Conservation (phyloP, 2,329 filamentous ascomycete species). For the Chrysosporium queenslandicum region DNA sequence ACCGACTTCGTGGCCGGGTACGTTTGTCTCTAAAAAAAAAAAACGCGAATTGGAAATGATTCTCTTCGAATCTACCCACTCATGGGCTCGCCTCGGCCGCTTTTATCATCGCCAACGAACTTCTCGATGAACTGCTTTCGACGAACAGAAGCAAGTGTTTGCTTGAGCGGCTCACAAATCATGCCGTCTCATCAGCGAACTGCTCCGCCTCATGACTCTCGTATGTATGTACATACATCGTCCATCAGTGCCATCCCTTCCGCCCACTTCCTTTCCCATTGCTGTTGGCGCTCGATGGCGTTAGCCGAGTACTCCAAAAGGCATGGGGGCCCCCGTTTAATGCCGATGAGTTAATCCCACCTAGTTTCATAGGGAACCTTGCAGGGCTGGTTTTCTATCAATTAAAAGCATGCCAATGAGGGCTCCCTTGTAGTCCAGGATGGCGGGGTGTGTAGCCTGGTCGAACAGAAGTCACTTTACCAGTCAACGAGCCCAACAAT, state of each 20-base stretch:
- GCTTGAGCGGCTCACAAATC: slow-evolving; percentile 7
- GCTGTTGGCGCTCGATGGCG: neutral
- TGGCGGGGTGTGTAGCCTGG: too few species aligned
- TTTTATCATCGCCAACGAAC: too few species aligned
- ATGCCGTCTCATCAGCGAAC: slow-evolving; percentile 9
- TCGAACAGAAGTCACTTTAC: too few species aligned
- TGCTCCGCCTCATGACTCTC: too few species aligned
- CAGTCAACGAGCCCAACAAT: too few species aligned
- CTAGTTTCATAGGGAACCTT: too few species aligned
- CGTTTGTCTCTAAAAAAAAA: too few species aligned
- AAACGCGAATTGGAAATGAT: too few species aligned
- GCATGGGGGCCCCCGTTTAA: neutral
- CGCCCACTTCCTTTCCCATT: slow-evolving; percentile 10
- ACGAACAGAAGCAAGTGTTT: slow-evolving; percentile 7
- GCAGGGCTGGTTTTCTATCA: too few species aligned
- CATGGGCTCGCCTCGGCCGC: too few species aligned
- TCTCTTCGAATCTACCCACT: too few species aligned
- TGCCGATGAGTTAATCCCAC: neutral
- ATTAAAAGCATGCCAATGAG: neutral
- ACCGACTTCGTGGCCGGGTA: too few species aligned
- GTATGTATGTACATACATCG: slow-evolving; percentile 9
- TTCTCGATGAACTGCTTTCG: slow-evolving; percentile 12
- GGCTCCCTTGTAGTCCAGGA: neutral
- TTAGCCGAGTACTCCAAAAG: slow-evolving; percentile 1
- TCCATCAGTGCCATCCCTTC: slow-evolving; percentile 11